These are phyloP conservation scores for Salix viminalis DNA, from an alignment of 345 rosid genomes.

Conservation along the genomic window DNA sequence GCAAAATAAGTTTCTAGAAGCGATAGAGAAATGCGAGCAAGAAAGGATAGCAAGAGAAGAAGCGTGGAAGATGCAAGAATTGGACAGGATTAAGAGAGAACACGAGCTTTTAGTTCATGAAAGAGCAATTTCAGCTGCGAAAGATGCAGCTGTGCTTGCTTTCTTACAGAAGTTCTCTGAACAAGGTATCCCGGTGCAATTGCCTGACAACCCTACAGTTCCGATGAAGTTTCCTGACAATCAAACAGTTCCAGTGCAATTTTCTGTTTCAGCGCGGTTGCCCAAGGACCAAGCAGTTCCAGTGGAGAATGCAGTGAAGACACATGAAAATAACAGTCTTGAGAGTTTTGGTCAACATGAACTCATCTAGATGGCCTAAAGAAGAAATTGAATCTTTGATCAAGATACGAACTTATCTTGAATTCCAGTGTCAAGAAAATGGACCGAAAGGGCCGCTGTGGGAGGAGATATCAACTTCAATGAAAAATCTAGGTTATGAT, in stretches of 20 bases:
- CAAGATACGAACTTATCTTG: constrained; percentile 22
- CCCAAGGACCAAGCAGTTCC: constrained; percentile 3
- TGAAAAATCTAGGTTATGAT: constrained; percentile 28
- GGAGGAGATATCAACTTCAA: constrained; percentile 28
- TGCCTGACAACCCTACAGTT: constrained; percentile 5
- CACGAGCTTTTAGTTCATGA: constrained; percentile 21
- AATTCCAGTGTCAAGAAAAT: constrained; percentile 23
- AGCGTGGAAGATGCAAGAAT: constrained; percentile 30
- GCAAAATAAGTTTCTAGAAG: constrained; percentile 26
- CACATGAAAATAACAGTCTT: not conserved
- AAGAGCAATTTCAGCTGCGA: constrained; percentile 29
- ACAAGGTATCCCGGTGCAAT: constrained; percentile 9
- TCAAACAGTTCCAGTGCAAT: not conserved
- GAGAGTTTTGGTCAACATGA: constrained; percentile 15
- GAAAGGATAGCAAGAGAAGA: constrained; percentile 30
- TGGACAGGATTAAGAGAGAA: constrained; percentile 31
- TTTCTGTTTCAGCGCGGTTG: not conserved
- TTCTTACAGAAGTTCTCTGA: constrained; percentile 32
- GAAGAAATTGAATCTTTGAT: constrained; percentile 33
- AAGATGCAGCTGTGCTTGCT: constrained; percentile 31
- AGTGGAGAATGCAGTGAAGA: constrained; percentile 10
- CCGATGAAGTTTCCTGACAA: constrained; percentile 12
- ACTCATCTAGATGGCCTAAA: constrained; percentile 31
- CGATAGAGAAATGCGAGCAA: constrained; percentile 25
- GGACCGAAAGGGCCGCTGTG: constrained; percentile 30